Conservation (phyloP, 2,329 filamentous ascomycete species). For the Colletotrichum eleusines region DNA sequence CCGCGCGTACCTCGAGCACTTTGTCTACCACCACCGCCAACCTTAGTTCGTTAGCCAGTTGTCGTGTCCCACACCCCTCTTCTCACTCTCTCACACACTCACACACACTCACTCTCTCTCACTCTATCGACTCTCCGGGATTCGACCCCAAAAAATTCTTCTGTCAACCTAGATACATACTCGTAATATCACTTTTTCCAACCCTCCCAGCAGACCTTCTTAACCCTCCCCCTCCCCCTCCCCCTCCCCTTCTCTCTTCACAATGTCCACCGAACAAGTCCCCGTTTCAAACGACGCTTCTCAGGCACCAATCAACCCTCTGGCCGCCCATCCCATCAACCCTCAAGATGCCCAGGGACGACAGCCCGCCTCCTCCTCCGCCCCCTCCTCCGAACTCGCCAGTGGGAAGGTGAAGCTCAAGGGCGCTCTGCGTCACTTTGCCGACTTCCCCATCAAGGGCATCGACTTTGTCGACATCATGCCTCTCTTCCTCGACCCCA, state of each 20-base stretch:
- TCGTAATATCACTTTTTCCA: conserved; percentile 37
- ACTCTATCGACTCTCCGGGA: conserved; percentile 29
- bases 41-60: conserved; percentile 21
- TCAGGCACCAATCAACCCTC: conserved; percentile 46
- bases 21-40: conserved; percentile 13
- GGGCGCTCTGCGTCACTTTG: conserved; percentile 82
- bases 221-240: conserved; percentile 46
- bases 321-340: conserved; percentile 50
- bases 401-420: conserved; percentile 78
- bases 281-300: conserved; percentile 37
- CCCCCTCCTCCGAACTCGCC: conserved; percentile 74
- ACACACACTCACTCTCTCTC: conserved; percentile 17
- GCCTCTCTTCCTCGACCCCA: conserved; percentile 87
- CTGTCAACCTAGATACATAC: conserved; percentile 40
- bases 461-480: conserved; percentile 99
- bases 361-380: conserved; percentile 72
- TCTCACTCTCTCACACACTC: conserved; percentile 27
- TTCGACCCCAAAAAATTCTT: conserved; percentile 45
- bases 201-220: conserved; percentile 43
- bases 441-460: conserved; percentile 91
- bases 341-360: conserved; percentile 70
- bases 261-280: conserved; percentile 48
- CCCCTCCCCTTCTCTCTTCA: conserved; percentile 50
- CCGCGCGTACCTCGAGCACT: conserved; percentile 30
- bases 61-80: conserved; percentile 38